These are phyloP conservation scores for Amphirosellinia nigrospora DNA, from an alignment of 495 filamentous ascomycete species.

Conservation along the genomic window DNA sequence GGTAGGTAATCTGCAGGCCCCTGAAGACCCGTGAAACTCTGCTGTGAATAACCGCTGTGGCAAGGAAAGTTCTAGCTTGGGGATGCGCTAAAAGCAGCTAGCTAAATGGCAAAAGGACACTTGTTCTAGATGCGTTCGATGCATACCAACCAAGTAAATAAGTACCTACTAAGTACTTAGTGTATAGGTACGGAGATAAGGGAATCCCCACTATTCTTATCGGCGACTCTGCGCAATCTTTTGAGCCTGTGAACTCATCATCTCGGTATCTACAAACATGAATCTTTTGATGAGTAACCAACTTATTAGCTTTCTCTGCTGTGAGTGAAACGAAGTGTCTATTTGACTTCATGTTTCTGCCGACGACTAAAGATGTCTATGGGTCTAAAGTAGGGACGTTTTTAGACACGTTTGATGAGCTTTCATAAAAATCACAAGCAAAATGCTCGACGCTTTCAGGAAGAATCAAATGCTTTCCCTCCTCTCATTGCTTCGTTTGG, in stretches of 20 bases:
- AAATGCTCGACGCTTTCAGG: neutral
- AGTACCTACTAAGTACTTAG: no score
- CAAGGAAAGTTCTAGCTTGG: neutral
- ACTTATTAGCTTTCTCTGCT: neutral
- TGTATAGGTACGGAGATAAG: no score
- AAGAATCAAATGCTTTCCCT: neutral
- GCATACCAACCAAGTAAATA: conserved; percentile 4
- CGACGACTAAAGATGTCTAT: neutral
- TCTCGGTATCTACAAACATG: no score
- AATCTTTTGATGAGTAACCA: neutral
- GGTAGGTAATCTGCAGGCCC: no score
- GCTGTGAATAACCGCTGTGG: neutral
- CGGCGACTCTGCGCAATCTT: no score
- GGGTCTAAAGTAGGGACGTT: neutral
- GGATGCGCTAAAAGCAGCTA: conserved; percentile 6
- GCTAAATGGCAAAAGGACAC: conserved; percentile 22
- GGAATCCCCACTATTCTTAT: neutral
- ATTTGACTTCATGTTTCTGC: neutral
- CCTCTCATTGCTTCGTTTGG: neutral
- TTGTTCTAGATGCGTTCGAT: conserved; percentile 26
- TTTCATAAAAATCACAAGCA: neutral
- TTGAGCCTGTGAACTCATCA: no score
- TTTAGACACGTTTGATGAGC: neutral
- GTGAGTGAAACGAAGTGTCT: neutral
- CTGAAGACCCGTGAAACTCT: no score